Percentiles rank a stretch among this genome's conserved stretches.
Conservation (phyloP, 2,329 filamentous ascomycete species). For the Scytalidium sp. region DNA sequence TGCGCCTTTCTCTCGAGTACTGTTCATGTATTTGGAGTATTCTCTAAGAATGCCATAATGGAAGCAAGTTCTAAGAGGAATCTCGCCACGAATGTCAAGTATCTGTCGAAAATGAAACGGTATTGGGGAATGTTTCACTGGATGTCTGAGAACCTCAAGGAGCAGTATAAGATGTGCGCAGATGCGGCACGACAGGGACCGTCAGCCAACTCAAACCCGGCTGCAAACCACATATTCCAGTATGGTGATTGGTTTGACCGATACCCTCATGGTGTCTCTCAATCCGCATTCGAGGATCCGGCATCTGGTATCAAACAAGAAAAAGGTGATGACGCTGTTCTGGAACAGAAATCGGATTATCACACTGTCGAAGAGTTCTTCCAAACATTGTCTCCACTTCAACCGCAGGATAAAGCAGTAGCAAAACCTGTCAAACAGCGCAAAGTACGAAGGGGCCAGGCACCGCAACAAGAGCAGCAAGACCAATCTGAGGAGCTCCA, state of each 20-base stretch:
- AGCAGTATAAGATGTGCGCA: conserved; percentile 80
- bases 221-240: conserved; percentile 71
- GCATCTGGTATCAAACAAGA: conserved; percentile 66
- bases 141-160: conserved; percentile 88
- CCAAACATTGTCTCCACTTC: conserved; percentile 68
- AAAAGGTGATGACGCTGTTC: conserved; percentile 78
- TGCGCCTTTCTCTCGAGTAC: conserved; percentile 91
- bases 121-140: conserved; percentile 99
- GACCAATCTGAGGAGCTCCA: conserved; percentile 18
- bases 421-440: conserved; percentile 27
- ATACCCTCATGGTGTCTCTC: conserved; percentile 88
- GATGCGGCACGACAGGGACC: conserved; percentile 73
- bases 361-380: conserved; percentile 96
- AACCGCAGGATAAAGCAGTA: conserved; percentile 27
- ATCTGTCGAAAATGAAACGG: conserved; percentile 90
- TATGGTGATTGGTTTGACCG: conserved; percentile 98
- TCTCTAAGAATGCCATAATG: conserved; percentile 75
- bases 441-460: conserved; percentile 36
- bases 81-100: conserved; percentile 83
- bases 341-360: conserved; percentile 86
- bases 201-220: conserved; percentile 40
- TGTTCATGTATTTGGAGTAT: conserved; percentile 90
- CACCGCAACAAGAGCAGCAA: conserved; percentile 16
- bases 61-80: conserved; percentile 80
- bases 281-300: conserved; percentile 79